phyloP scores from a whole-genome alignment of 2,329 filamentous ascomycete species.

The Nothomitra cinnamomea region DNA sequence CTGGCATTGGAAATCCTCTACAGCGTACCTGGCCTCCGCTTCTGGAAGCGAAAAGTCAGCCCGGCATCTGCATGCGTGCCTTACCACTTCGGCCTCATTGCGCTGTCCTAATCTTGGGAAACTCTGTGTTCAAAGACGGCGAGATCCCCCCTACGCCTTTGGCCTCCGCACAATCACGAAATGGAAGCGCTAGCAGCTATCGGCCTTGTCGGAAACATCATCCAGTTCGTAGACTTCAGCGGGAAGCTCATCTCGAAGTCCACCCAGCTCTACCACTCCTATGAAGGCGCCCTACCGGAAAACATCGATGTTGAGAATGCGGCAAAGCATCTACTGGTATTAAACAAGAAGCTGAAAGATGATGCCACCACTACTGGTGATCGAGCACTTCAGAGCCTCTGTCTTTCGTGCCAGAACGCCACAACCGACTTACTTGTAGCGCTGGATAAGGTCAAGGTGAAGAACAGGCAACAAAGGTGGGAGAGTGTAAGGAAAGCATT shows the following conservation, averaged over 20 bases:
- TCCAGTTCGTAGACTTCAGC: not conserved
- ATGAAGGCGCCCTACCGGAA: not conserved
- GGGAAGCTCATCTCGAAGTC: not conserved
- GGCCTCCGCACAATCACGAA: not conserved
- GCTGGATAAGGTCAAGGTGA: not conserved
- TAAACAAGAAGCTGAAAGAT: not conserved
- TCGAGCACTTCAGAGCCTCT: not conserved
- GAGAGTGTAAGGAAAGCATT: not conserved
- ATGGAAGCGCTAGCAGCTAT: not conserved
- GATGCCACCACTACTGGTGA: not conserved
- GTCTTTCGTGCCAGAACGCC: not conserved
- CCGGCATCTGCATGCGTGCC: no score
- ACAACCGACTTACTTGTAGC: not conserved
- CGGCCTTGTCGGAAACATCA: not conserved
- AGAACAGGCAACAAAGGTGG: not conserved
- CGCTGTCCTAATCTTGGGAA: no score
- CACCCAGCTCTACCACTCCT: not conserved
- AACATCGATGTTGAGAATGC: not conserved
- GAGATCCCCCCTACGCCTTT: no score
- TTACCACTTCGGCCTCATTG: no score
- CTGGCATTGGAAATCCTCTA: no score
- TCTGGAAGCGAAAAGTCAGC: no score
- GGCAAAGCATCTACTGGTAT: not conserved
- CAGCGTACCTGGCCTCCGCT: no score
- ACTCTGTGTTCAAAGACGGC: no score